Evolutionary conservation across 257 asterid genomes (phyloP), one percentile per base, ranked within the genome.

Genomic region (Salvia miltiorrhiza): DNA sequence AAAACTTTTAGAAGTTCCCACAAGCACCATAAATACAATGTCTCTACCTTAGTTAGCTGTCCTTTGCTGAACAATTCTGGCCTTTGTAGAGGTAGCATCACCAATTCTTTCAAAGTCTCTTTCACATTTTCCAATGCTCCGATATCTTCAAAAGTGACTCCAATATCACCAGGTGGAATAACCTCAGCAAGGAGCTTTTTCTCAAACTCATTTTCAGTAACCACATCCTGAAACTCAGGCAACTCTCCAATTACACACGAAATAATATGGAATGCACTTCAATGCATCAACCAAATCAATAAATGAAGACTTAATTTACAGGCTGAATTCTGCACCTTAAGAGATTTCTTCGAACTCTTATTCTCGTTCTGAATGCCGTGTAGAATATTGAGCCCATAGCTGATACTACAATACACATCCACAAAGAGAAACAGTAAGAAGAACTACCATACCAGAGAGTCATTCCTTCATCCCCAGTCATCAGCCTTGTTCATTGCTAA

Each of bases 21-120:
- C 41, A 73, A 32, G 59, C 62, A 62, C 26, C 17, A 65, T 10
- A 67, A 47, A 44, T 62, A 43, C 35, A 70, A 35, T 61, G 24
- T 40, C 43, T 69, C 63, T 67, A 88, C 97, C 94, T 90, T 90
- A 56, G 97, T 85, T 28, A 90, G 83, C 81, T 88, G 96, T 66
- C 96, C 97, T 80, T 88, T 91, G 79, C 95, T 80, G 78, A 88
- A 88, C 79, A 91, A 74, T 71, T 88, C 96, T 37, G 97, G 95
- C 85, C 95, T 85, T 71, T 87, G 96, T 45, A 88, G 87, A 67
- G 97, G 95, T 43, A 91, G 81, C 97, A 91, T 87, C 78, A 91
- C 97, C 88, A 91, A 76, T 74, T 88, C 97, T 82, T 91, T 91
- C 53, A 88, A 74, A n/a, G 96, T 88, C 71, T 91, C 97, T 85